Evolutionary conservation across 805 yeast species (phyloP).

Genomic region (Isabelozyma pseudorhagii): DNA sequence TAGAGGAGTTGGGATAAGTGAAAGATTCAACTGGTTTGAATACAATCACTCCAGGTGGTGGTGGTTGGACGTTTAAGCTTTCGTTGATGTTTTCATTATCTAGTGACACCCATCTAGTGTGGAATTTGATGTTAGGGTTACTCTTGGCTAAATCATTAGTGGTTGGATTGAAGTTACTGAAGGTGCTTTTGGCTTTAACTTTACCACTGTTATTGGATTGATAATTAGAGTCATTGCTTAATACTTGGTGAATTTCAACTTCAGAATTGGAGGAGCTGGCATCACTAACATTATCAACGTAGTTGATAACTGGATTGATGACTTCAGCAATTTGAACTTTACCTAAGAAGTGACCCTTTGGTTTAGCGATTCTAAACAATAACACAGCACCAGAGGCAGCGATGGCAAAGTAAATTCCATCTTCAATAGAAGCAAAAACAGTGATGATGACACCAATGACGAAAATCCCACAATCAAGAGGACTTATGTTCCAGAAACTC

Average conservation of each 20-base stretch:
- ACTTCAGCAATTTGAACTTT: constrained; percentile 69
- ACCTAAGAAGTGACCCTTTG: constrained; percentile 82
- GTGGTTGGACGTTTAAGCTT: constrained; percentile 58
- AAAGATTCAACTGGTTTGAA: constrained; percentile 80
- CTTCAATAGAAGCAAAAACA: constrained; percentile 75
- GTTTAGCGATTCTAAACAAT: constrained; percentile 72
- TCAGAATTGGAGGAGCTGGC: constrained; percentile 10
- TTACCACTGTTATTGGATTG: constrained; percentile 19
- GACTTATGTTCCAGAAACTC: constrained; percentile 69
- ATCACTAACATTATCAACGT: constrained; percentile 11
- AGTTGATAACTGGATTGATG: constrained; percentile 53
- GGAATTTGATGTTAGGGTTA: constrained; percentile 41
- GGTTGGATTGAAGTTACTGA: constrained; percentile 8
- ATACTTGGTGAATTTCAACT: constrained; percentile 43
- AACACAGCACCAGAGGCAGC: constrained; percentile 77
- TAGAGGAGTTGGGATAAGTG: constrained; percentile 76
- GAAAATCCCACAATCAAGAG: constrained; percentile 73
- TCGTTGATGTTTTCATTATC: constrained; percentile 49
- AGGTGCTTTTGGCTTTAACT: constrained; percentile 8
- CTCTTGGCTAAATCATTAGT: constrained; percentile 19
- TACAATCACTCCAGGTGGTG: constrained; percentile 89
- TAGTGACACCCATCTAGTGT: constrained; percentile 70
- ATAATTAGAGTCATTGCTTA: constrained; percentile 26
- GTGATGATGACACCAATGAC: constrained; percentile 69
- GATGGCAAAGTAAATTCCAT: constrained; percentile 88